Conservation (phyloP, 1,139 yeast genomes). For the Pneumocystis murina region DNA sequence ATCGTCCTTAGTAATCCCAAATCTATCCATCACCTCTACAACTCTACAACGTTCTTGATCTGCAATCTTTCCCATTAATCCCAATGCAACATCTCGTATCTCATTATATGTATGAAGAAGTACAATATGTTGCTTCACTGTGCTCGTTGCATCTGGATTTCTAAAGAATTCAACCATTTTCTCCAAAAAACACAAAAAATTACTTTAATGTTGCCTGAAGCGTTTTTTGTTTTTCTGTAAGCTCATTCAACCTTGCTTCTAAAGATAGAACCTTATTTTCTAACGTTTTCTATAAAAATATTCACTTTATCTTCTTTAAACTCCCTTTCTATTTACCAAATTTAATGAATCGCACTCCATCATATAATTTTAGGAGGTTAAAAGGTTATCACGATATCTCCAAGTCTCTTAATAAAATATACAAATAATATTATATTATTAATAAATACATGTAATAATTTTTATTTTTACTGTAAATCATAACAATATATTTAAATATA, state of each 20-base stretch:
- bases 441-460: no score
- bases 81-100: constrained; percentile 36
- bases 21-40: constrained; percentile 29
- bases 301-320: neutral
- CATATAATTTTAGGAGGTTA: no score
- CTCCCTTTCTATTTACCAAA: no score
- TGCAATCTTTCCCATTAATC: constrained; percentile 36
- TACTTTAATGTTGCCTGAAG: neutral
- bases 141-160: neutral
- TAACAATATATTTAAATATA: no score
- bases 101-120: constrained; percentile 30
- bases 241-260: neutral
- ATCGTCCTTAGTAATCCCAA: constrained; percentile 23
- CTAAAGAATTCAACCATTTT: neutral
- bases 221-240: neutral
- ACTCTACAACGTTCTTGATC: constrained; percentile 33
- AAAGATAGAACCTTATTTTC: neutral
- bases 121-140: constrained; percentile 16
- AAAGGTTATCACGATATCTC: no score
- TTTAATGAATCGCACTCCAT: no score
- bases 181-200: neutral
- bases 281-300: neutral
- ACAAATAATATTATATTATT: no score
- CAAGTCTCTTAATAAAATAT: no score
- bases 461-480: no score